Base-by-base conservation (phyloP, 2,329 filamentous ascomycete species). In the Monosporascus sp. region DNA sequence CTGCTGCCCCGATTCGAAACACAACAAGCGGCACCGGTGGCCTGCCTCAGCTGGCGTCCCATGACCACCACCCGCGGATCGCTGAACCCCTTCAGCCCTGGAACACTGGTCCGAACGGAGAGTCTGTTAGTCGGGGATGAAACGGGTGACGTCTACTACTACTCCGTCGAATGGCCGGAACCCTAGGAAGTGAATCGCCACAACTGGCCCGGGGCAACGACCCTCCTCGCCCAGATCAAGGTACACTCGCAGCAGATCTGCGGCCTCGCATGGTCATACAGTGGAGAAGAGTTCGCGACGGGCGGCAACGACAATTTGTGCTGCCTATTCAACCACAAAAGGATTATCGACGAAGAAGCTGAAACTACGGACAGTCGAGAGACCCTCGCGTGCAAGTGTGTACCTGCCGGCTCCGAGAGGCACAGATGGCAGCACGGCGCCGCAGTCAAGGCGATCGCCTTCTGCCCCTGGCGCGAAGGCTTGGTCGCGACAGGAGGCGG, bases 391-490 rank as follows among this genome's bases (percentile, higher is more conserved):
- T 49, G 43, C 17, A 73, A 78, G 18, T 72, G 76, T 24, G 70
- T 89, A 25, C 73, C 73, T 2, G 64, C 72, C 6, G 82, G 82
- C 7, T 73, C 77, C 31, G 83, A 88, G 63, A 86, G 81, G 62
- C 85, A 96, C 67, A 80, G 80, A 35, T 94, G 90, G 82, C 70
- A 77, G 11, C 90, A 99, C 67, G 83, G 83, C 25, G 93, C 93
- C 1, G 94, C 94, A 2, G 89, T 97, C 60, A 99, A 99, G 71
- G 94, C 94, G 35, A 94, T 97, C 61, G 91, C 94, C 2, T 97
- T 97, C 71, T 96, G 93, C 58, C 93, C 94, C 0, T 99, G 92
- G 93, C 88, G 93, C 53, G 83, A 88, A 24, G 88, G 87, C 3
- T 79, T 99, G 5, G 72, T 99, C 39, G 94, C 94, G 15, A 95